These are phyloP conservation scores for Gymnopilus junonius DNA, from an alignment of 768 basidiomycete species.

Conservation along the genomic window DNA sequence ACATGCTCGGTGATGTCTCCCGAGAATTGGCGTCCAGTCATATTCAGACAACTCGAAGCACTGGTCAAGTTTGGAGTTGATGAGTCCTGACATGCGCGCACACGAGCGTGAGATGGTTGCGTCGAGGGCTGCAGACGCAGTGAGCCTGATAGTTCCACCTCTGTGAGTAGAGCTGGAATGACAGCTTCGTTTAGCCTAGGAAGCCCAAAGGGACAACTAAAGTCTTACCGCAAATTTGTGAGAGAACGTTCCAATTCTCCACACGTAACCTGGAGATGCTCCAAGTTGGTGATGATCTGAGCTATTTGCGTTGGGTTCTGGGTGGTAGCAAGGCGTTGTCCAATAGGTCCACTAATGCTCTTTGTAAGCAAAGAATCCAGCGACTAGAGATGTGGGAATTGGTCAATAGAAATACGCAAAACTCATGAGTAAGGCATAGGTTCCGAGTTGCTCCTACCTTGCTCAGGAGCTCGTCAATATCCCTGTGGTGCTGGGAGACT, in stretches of 20 bases:
- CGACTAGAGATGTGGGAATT: conserved; percentile 54
- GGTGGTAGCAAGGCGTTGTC: conserved; percentile 71
- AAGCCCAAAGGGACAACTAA: background rate
- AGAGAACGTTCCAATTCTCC: conserved; percentile 84
- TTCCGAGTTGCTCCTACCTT: conserved; percentile 70
- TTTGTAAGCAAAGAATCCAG: conserved; percentile 81
- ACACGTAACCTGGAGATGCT: conserved; percentile 88
- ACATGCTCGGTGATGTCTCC: conserved; percentile 86
- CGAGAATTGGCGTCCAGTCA: conserved; percentile 82
- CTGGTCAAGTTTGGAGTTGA: conserved; percentile 91
- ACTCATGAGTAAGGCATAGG: background rate
- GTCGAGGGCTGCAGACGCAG: conserved; percentile 66
- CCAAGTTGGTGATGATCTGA: conserved; percentile 90
- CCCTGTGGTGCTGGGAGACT: conserved; percentile 86
- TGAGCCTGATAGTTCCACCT: conserved; percentile 79
- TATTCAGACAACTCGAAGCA: conserved; percentile 97
- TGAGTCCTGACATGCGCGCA: conserved; percentile 77
- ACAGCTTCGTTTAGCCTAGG: background rate
- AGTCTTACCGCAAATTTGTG: conserved; percentile 73
- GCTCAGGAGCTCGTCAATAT: conserved; percentile 89
- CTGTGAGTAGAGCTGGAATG: conserved; percentile 73
- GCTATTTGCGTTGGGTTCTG: conserved; percentile 89
- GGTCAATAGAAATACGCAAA: background rate
- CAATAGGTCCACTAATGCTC: conserved; percentile 78
- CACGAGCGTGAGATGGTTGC: conserved; percentile 70